phyloP scores from a whole-genome alignment of 108 stramenopile genomes.

The Cyclostephanos invisitatus region DNA sequence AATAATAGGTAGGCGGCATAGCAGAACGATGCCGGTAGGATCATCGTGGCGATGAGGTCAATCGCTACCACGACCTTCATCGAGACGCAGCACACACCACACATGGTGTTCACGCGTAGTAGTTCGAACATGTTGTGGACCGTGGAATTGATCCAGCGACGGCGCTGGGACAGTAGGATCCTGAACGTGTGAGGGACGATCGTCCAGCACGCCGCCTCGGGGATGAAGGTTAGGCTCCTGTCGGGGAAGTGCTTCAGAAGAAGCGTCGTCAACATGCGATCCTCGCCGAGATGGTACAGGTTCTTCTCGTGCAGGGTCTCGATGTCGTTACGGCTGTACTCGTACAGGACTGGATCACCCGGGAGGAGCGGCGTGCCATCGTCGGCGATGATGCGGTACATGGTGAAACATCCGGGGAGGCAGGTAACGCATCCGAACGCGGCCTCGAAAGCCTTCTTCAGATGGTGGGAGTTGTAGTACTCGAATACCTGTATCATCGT shows the following conservation, averaged over 20 bases:
- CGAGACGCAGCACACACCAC: constrained; percentile 50
- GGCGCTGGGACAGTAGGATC: constrained; percentile 46
- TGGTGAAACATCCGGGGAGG: constrained; percentile 66
- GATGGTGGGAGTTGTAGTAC: constrained; percentile 56
- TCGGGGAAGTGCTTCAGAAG: constrained; percentile 45
- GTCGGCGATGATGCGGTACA: constrained; percentile 54
- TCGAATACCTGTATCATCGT: constrained; percentile 69
- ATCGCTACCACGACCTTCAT: constrained; percentile 49
- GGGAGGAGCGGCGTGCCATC: constrained; percentile 47
- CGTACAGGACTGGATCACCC: constrained; percentile 34
- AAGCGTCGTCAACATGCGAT: constrained; percentile 52
- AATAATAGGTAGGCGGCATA: constrained; percentile 36
- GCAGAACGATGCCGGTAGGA: constrained; percentile 42
- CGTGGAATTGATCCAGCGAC: constrained; percentile 56
- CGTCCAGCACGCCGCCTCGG: constrained; percentile 51
- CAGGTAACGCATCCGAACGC: constrained; percentile 67
- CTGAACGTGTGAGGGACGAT: constrained; percentile 47
- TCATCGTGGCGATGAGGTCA: constrained; percentile 48
- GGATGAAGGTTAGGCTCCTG: constrained; percentile 43
- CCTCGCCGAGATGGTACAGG: constrained; percentile 48
- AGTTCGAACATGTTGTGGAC: constrained; percentile 58
- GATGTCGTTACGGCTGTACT: constrained; percentile 52
- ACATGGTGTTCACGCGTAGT: constrained; percentile 52
- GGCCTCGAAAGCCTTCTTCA: constrained; percentile 63
- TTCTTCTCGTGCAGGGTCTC: constrained; percentile 54